Evolutionary conservation across 805 yeast genomes (phyloP), one percentile per base, ranked within the genome.

Genomic region (Suhomyces sp.): DNA sequence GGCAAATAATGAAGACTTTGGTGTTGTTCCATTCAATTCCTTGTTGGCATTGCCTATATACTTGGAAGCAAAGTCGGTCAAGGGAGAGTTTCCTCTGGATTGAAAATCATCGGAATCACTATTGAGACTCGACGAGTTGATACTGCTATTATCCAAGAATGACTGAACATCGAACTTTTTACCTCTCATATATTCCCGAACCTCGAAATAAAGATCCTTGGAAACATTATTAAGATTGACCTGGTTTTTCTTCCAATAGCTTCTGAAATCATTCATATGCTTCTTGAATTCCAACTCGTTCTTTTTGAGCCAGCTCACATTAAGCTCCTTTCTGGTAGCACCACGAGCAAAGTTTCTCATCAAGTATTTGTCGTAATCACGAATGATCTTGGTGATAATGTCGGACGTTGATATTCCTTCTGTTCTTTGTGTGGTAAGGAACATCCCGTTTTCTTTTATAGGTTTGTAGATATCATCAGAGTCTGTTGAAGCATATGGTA

Each of bases 301-400:
- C 63, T 93, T 93, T 66, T 93, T 93, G 50, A 93, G 72, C 98
- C 98, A 93, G 19, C 95, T 84, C 14, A 93, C 98, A 54, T 93
- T 93, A 52, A 93, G 76, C 54, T 93, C 98, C 59, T 93, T 88
- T 54, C 98, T 76, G 2, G 97, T 85, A 8, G 96, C 98, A 31
- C 98, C 98, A 47, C 98, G 77, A 11, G 96, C 96, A 63, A 93
- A 91, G 66, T 93, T 93, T 58, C 98, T 79, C 93, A 91, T 83
- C 60, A 93, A 70, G 61, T 93, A 93, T 65, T 90, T 88, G 68
- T 93, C 98, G 64, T 93, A 93, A 64, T 93, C 98, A 50, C 93
- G 77, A 50, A 93, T 90, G 50, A 93, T 87, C 56, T 85, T 88
- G 43, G 98, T 91, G 54, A 93, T 93, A 47, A 93, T 91, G 59